phyloP scores from a whole-genome alignment of 352 stramenopile species.

The Pythium scleroteichum region DNA sequence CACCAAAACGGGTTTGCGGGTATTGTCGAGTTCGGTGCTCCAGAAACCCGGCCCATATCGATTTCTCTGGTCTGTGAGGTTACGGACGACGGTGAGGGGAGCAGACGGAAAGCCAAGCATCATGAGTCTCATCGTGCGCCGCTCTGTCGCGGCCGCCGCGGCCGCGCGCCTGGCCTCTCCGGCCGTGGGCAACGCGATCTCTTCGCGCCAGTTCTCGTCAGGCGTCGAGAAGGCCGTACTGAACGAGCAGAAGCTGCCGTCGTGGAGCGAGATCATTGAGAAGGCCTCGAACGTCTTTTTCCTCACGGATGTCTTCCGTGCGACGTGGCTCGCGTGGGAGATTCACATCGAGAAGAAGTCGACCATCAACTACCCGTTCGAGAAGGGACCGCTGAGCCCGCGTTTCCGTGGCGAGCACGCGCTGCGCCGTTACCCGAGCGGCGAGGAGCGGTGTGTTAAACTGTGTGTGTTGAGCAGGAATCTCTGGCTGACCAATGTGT shows the following conservation, averaged over 20 bases:
- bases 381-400: constrained; percentile 95
- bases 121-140: constrained; percentile 51
- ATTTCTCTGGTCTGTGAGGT: constrained; percentile 30
- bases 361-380: constrained; percentile 99
- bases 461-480: background rate
- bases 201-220: constrained; percentile 30
- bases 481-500: no score
- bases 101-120: constrained; percentile 7
- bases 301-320: constrained; percentile 77
- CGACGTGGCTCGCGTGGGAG: constrained; percentile 79
- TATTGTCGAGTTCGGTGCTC: constrained; percentile 16
- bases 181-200: constrained; percentile 20
- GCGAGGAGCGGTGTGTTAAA: constrained; percentile 93
- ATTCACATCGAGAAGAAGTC: constrained; percentile 91
- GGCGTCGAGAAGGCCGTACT: constrained; percentile 18
- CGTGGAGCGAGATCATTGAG: constrained; percentile 71
- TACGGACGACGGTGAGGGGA: constrained; percentile 8
- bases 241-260: constrained; percentile 53
- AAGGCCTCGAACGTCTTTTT: constrained; percentile 87
- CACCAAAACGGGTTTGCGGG: constrained; percentile 22
- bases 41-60: constrained; percentile 11
- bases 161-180: constrained; percentile 19
- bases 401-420: constrained; percentile 99
- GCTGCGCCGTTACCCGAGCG: constrained; percentile 97
- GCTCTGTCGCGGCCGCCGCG: constrained; percentile 44